Base-by-base conservation (phyloP, 495 filamentous ascomycete species). In the Daldinia loculata region DNA sequence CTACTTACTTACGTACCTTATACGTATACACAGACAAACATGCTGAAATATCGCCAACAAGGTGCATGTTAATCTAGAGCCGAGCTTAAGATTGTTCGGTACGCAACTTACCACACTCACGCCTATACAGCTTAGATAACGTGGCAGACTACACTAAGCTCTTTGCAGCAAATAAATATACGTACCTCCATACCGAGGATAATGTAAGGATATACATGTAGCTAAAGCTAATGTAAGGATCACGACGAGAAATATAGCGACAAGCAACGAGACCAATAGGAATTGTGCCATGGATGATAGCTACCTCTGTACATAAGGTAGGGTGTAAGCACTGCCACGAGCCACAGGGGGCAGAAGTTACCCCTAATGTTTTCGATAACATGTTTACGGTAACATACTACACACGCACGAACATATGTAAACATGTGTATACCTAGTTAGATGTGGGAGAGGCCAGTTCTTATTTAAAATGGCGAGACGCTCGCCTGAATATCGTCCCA, bases 201-300 rank as follows among this genome's bases (percentile, higher is more conserved):
- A 48, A 48, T 48, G 43, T 34, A 32, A 32, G 8, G 22, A 4
- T 19, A 29, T 61, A 26, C 3, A 26, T 1, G 24, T 27, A 27
- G 26, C 26, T 27, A 27, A 27, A 27, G 26, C 26, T 27, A 27
- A 61, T 17, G 57, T 61, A 60, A 51, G 63, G 50, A 55, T 32
- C 48, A 32, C 41, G 30, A 60, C 51, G 50, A 63, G 38, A 60
- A 67, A 34, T 45, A 61, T 19, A 39, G 8, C 29, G 45, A 22
- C 50, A 53, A 57, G 7, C n/a, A 17, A 22, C 39, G 8, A 61
- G 57, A 26, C 66, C 70, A 68, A 69, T 69, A 73, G 66, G 65
- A 62, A 73, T 41, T 19, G 56, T 66, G 65, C 69, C 57, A 66
- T 65, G 30, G 14, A 53, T 30, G 15, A 36, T 34, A 52, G 56